Percentiles rank a stretch among this genome's conserved stretches.
Conservation (phyloP, 306 rosid genomes). For the Rubus idaeus region DNA sequence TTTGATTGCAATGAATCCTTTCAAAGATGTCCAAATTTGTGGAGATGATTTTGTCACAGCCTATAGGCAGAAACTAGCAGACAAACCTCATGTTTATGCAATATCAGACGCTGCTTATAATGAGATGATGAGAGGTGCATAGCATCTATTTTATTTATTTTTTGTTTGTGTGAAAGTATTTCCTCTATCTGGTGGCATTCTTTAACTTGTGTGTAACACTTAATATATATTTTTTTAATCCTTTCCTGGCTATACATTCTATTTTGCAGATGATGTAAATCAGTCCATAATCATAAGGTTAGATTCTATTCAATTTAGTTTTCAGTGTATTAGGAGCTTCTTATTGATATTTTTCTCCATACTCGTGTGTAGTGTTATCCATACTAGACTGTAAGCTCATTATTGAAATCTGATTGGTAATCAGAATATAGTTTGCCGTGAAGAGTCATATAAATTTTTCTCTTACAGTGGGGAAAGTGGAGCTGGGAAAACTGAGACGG, state of each 20-base stretch:
- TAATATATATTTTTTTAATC: too few species aligned
- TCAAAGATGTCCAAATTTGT: slow-evolving; percentile 63
- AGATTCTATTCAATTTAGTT: slow-evolving; percentile 24
- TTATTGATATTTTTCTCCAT: slow-evolving; percentile 13
- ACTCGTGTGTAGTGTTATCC: not conserved
- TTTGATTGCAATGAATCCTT: slow-evolving; percentile 84
- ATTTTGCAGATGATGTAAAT: slow-evolving; percentile 76
- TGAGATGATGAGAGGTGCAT: slow-evolving; percentile 81
- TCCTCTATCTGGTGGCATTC: slow-evolving; percentile 16
- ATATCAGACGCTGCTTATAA: slow-evolving; percentile 69
- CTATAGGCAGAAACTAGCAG: slow-evolving; percentile 53
- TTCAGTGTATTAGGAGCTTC: slow-evolving; percentile 21
- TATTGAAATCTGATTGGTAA: not conserved
- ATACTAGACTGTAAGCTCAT: not conserved
- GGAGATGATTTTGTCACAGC: slow-evolving; percentile 62
- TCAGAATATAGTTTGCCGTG: not conserved
- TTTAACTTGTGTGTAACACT: slow-evolving; percentile 24
- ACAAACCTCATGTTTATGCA: slow-evolving; percentile 85
- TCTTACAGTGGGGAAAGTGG: slow-evolving; percentile 94
- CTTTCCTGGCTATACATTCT: slow-evolving; percentile 24
- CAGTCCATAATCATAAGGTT: slow-evolving; percentile 95
- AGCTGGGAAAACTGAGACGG: slow-evolving; percentile 93
- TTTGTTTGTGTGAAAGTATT: not conserved
- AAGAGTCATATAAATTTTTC: slow-evolving; percentile 12
- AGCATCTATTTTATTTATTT: not conserved